Evolutionary conservation across 1,284 basidiomycete species (phyloP), one percentile per base, ranked within the genome.

Genomic region (Cutaneotrichosporon cavernicola): DNA sequence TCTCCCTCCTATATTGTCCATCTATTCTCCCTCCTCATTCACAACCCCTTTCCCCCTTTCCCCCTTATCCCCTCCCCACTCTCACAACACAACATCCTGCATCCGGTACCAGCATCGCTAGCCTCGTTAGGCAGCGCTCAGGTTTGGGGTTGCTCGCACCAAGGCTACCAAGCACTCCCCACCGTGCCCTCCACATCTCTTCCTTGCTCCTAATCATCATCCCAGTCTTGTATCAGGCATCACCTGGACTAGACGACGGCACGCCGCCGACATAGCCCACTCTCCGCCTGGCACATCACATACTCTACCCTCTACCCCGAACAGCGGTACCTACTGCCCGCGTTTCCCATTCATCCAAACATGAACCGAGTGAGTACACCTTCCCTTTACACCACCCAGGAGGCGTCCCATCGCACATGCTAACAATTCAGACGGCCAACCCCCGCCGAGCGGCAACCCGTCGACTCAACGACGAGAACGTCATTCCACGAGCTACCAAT

Each of bases 401-500:
- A 11, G 38, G 38, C 38, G 13, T 40, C 13, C 5, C 22, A 50
- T 14, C 9, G 43, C 47, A 14, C 22, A 26, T 30, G 26, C 49
- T 50, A 10, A 50, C 49, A 30, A 50, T 22, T 7, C 68, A 70
- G 65, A 57, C 60, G 38, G 61, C 65, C 55, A 69, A 70, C 62
- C 47, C 69, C 50, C 72, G 76, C 22, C 70, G 73, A 56, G 69
- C 70, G 18, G 70, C 70, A 8, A 73, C 65, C 52, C 69, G 75
- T 43, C 66, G 70, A 18, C 56, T 61, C 10, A 79, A 71, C 62
- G 78, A 80, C 65, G 78, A 80, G 67, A 80, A 80, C 62, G 75
- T 75, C 38, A 65, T 72, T 49, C 61, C 70, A 38, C 70, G 71
- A 55, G 59, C 70, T 22, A 58, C 63, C 50, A 46, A 46, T n/a